These are phyloP conservation scores for Monosporozyma unispora DNA, from an alignment of 805 yeast species.

Conservation along the genomic window DNA sequence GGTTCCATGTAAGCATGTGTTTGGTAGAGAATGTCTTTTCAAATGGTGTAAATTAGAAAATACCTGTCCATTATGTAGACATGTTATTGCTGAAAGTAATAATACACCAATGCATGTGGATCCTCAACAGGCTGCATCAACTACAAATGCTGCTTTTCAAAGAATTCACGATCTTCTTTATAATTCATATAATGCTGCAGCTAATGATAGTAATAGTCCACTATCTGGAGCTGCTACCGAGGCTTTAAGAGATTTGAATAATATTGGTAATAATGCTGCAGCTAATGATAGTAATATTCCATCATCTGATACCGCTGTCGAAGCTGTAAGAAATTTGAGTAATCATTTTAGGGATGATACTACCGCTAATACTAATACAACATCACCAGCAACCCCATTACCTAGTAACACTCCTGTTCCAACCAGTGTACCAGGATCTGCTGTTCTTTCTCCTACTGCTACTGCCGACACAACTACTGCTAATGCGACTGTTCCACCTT, in stretches of 20 bases:
- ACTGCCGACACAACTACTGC: background rate
- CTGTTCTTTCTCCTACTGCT: background rate
- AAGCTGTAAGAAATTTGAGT: background rate
- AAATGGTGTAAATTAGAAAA: conserved; percentile 73
- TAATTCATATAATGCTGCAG: conserved; percentile 1
- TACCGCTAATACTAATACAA: background rate
- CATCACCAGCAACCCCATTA: background rate
- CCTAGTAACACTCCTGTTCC: background rate
- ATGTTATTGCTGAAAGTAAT: conserved; percentile 33
- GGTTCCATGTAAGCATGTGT: conserved; percentile 79
- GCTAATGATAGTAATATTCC: conserved; percentile 2
- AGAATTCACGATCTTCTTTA: conserved; percentile 4
- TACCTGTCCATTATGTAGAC: conserved; percentile 83
- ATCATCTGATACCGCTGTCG: background rate
- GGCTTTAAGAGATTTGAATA: background rate
- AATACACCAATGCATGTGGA: background rate
- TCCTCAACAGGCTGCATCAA: conserved; percentile 3
- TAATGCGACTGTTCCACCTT: background rate
- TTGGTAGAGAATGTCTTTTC: conserved; percentile 76
- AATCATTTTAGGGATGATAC: conserved; percentile 1
- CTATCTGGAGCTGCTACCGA: conserved; percentile 1
- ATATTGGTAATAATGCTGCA: conserved; percentile 2
- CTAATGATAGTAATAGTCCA: conserved; percentile 2
- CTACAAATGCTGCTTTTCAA: conserved; percentile 4
- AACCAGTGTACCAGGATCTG: background rate